Evolutionary conservation across 2,329 filamentous ascomycete species (phyloP).

Genomic region (Trichoderma sp.): DNA sequence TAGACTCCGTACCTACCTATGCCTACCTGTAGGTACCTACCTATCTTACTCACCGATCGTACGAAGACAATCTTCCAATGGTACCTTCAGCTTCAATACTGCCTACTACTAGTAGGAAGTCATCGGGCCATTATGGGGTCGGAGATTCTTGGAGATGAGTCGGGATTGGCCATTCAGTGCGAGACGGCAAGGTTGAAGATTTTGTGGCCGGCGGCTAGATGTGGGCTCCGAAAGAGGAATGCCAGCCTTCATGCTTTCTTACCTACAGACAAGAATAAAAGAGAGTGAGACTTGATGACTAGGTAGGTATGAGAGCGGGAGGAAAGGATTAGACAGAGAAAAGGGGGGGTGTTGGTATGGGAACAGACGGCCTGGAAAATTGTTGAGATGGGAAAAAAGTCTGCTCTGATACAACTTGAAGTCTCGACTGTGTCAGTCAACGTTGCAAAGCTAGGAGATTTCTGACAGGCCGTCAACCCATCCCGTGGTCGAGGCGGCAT

Average conservation of each 20-base stretch:
- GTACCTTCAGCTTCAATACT: neutral
- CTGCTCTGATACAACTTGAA: neutral
- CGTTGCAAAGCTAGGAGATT: slow-evolving; percentile 5
- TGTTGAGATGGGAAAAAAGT: neutral
- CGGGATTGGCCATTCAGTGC: neutral
- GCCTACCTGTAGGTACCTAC: neutral
- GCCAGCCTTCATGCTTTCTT: neutral
- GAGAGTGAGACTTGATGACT: neutral
- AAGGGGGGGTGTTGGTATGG: no score
- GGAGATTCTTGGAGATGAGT: slow-evolving; percentile 2
- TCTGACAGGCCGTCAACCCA: neutral
- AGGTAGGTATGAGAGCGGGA: no score
- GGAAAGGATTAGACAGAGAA: no score
- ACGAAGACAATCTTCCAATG: neutral
- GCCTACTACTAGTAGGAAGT: no score
- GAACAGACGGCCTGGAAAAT: neutral
- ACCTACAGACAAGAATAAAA: neutral
- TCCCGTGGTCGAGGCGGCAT: slow-evolving; percentile 20
- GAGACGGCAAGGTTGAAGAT: no score
- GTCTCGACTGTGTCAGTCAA: neutral
- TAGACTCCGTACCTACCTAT: neutral
- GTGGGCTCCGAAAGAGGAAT: slow-evolving; percentile 7
- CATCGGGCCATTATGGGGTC: neutral
- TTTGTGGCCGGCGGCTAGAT: slow-evolving; percentile 9
- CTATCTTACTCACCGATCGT: no score